Conservation (phyloP, 805 yeast species). For the Saccharomycopsis olivae region DNA sequence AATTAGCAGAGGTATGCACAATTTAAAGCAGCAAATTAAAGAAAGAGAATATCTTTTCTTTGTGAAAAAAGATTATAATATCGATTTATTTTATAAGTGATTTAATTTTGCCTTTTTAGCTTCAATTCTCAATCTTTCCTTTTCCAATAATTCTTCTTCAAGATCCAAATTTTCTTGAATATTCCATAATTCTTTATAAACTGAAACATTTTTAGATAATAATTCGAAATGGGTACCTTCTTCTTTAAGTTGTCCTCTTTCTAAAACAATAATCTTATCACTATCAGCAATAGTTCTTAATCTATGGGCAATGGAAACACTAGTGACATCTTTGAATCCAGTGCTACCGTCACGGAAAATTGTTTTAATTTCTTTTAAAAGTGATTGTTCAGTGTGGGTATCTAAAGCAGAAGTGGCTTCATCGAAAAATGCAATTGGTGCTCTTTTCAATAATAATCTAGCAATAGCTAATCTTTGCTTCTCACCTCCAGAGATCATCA, state of each 20-base stretch:
- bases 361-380: constrained; percentile 60
- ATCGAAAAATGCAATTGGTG: constrained; percentile 90
- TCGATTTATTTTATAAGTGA: constrained; percentile 14
- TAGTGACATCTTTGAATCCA: constrained; percentile 39
- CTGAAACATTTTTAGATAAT: constrained; percentile 40
- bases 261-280: constrained; percentile 83
- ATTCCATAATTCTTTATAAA: constrained; percentile 79
- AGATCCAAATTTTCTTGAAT: constrained; percentile 75
- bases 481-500: constrained; percentile 99
- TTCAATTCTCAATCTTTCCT: constrained; percentile 19
- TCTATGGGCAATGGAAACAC: constrained; percentile 88
- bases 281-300: constrained; percentile 89
- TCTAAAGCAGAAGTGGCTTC: constrained; percentile 96
- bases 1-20: constrained; percentile 6
- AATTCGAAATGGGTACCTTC: constrained; percentile 75
- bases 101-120: constrained; percentile 9
- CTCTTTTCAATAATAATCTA: constrained; percentile 70
- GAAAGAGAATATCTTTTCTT: constrained; percentile 15
- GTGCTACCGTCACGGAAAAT: constrained; percentile 39
- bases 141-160: constrained; percentile 28
- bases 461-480: constrained; percentile 93
- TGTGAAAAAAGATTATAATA: constrained; percentile 11
- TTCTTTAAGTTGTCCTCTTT: constrained; percentile 70
- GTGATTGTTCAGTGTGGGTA: constrained; percentile 87
- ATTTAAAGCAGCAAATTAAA: neutral